Evolutionary conservation across 108 stramenopile genomes (phyloP).

Genomic region (Craspedostauros australis): DNA sequence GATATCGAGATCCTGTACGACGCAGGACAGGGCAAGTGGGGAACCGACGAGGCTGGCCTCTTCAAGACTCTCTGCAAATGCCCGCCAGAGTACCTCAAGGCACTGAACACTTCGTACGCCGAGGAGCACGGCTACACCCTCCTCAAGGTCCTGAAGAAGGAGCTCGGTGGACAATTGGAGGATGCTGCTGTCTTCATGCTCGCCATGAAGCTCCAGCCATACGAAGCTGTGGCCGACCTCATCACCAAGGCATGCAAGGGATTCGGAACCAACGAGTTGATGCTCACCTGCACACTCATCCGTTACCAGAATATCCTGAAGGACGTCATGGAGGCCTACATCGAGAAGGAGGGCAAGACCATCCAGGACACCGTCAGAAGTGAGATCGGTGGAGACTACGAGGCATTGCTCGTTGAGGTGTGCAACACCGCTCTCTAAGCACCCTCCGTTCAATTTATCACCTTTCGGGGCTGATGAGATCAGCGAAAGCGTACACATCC

Average conservation of each 20-base stretch:
- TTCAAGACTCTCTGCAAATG: constrained; percentile 36
- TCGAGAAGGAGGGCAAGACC: constrained; percentile 34
- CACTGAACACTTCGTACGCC: constrained; percentile 34
- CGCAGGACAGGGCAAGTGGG: constrained; percentile 48
- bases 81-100: constrained; percentile 25
- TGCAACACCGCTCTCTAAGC: constrained; percentile 32
- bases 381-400: constrained; percentile 45
- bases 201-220: constrained; percentile 52
- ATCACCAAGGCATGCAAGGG: constrained; percentile 53
- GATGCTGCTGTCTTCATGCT: constrained; percentile 38
- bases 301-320: constrained; percentile 42
- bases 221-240: constrained; percentile 43
- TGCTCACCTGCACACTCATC: constrained; percentile 43
- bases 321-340: constrained; percentile 41
- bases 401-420: constrained; percentile 33
- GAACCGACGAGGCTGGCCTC: constrained; percentile 46
- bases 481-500: no score
- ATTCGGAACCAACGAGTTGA: constrained; percentile 51
- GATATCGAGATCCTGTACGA: constrained; percentile 45
- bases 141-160: constrained; percentile 48
- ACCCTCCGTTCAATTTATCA: no score
- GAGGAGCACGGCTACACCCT: constrained; percentile 49
- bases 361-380: constrained; percentile 33
- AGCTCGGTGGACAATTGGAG: constrained; percentile 41
- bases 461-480: no score